Base-by-base conservation (phyloP, 2,329 filamentous ascomycete genomes). In the Colletotrichum aenigma region DNA sequence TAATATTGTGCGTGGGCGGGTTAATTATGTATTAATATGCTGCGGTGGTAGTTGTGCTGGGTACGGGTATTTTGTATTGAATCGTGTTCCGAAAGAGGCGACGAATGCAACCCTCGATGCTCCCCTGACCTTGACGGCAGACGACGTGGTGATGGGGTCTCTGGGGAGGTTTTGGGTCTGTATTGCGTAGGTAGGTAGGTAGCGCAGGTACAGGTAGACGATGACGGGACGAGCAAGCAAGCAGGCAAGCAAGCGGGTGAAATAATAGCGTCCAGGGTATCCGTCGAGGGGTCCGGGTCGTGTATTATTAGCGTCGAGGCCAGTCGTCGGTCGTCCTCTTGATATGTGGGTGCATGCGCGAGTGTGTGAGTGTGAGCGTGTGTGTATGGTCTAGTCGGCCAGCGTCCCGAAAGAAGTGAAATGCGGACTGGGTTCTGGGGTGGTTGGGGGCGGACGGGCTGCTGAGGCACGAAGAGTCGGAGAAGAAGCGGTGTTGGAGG, bases 401-500 rank as follows among this genome's bases (percentile, higher is more conserved):
- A 58, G 48, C 52, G 66, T 38, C 26, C 66, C 52, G 66, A 36
- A 52, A 62, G 58, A 36, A 36, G 24, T 64, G 68, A 52, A 52
- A 70, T 64, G 38, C 38, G 34, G 30, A 43, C 68, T 18, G 36
- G 60, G 60, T 52, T 52, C 43, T 52, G 43, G 58, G 28, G 28
- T 21, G 21, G 24, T 18, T 34, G 36, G 38, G 28, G 56, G 58
- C 21, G 36, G 38, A 24, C 18, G 66, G 67, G 56, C 56, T 70
- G 34, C 48, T 71, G 72, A 75, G 28, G 72, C 72, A 75, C 72
- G 30, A 71, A 43, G 38, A 73, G 73, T 75, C 56, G 34, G 73
- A 72, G 73, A 67, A 73, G 68, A 36, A 16, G 36, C 21, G 7
- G 58, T 28, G 56, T 66, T 56, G 69, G n/a, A 38, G 52, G 15